These are phyloP conservation scores for Salix koriyanagi DNA, from an alignment of 345 rosid genomes.

Conservation along the genomic window DNA sequence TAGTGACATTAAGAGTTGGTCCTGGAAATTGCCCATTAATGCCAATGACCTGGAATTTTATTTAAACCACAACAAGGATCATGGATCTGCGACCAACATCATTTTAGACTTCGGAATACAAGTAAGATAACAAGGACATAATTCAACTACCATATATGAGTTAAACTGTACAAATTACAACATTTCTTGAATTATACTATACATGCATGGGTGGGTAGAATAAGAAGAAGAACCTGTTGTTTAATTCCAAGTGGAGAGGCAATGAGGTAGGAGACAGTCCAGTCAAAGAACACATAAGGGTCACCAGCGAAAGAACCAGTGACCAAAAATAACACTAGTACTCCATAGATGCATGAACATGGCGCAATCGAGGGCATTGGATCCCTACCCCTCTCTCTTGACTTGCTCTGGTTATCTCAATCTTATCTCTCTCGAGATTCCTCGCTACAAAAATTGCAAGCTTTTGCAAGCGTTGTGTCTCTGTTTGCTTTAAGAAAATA, in stretches of 20 bases:
- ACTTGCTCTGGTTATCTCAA: conserved; percentile 8
- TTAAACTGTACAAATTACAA: background rate
- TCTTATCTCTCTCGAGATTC: background rate
- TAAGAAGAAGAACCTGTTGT: conserved; percentile 50
- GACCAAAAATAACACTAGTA: conserved; percentile 8
- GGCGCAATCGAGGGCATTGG: conserved; percentile 38
- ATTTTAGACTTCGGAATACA: background rate
- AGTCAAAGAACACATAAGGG: conserved; percentile 75
- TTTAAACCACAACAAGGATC: background rate
- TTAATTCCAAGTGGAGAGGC: conserved; percentile 65
- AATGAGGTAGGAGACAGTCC: conserved; percentile 79
- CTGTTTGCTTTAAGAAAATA: background rate
- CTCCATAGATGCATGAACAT: conserved; percentile 6
- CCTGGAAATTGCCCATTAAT: conserved; percentile 31
- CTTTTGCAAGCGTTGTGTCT: too few species aligned
- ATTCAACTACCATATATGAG: too few species aligned
- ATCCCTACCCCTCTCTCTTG: conserved; percentile 4
- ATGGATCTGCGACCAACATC: background rate
- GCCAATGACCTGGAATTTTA: conserved; percentile 24
- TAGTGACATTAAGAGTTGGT: conserved; percentile 28
- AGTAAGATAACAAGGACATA: background rate
- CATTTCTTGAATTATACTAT: too few species aligned
- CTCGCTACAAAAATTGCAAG: too few species aligned
- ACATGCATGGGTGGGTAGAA: background rate
- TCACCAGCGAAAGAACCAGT: conserved; percentile 44